Base-by-base conservation (phyloP, 495 filamentous ascomycete species). In the Aspergillus sparsus region DNA sequence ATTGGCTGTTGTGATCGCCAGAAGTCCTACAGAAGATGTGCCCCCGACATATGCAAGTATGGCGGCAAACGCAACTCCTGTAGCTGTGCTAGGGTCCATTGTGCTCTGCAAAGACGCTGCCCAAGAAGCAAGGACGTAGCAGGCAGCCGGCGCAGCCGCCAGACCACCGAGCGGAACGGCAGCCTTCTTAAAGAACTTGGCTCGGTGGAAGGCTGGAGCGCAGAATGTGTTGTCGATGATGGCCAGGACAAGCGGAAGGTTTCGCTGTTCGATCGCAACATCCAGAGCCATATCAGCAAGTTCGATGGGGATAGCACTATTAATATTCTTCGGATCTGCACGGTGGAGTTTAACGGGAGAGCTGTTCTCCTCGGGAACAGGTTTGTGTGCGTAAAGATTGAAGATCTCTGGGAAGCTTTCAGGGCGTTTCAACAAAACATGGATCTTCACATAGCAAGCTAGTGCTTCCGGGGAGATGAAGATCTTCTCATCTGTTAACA, bases 1-100 rank as follows among this genome's bases (percentile, higher is more conserved):
- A 75, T 97, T 97, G 16, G 84, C 77, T 13, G 93, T 96, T 34
- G 88, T 88, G 27, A 93, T 71, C 12, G 92, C 92, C 12, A 97
- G 81, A n/a, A 91, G 66, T 6, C 93, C 94, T 47, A 97, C 82
- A 1, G 86, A 89, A 3, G 83, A 86, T 7, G 89, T 90, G 53
- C 91, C 87, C 2, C 81, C 85, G 12, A 94, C 79, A 68, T 97
- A 98, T 12, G 90, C 87, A 21, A 94, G 63, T 12, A 89, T 88
- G 9, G 91, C 94, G 5, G 80, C 83, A 65, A 96, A 93, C 0
- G 87, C 86, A 56, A 94, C 83, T n/a, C 82, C 84, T 12, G 89
- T 90, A 13, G 91, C 90, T 41, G 80, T 79, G 27, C 71, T 78
- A 10, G 83, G 78, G 49, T 92, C 88, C 80, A 95, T 88, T 7